Evolutionary conservation across 2,329 filamentous ascomycete species (phyloP).

Genomic region (Emmonsiellopsis sp.): DNA sequence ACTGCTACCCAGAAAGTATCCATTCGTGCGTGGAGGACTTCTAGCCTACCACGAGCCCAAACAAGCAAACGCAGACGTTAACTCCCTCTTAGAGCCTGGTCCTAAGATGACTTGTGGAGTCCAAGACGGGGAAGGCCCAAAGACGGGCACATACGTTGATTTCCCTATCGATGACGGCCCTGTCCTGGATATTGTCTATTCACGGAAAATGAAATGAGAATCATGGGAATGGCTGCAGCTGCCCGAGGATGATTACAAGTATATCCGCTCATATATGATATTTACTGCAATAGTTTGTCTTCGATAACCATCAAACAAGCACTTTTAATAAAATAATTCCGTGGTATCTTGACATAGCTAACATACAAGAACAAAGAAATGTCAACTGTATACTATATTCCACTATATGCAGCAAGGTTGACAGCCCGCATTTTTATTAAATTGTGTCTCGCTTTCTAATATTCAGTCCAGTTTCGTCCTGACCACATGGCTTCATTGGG

Average conservation of each 20-base stretch:
- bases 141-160: neutral
- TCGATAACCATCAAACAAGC: no score
- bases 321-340: no score
- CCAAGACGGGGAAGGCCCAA: neutral
- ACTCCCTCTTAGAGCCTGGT: neutral
- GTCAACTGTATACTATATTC: no score
- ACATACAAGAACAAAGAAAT: no score
- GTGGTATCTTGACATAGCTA: no score
- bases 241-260: neutral
- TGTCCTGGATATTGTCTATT: constrained; percentile 2
- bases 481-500: constrained; percentile 14
- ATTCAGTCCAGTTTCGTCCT: constrained; percentile 8
- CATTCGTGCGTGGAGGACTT: constrained; percentile 1
- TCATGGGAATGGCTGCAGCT: neutral
- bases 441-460: neutral
- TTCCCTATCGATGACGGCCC: constrained; percentile 1
- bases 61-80: neutral
- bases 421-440: neutral
- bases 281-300: no score
- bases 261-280: no score
- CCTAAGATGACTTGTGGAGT: neutral
- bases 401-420: no score
- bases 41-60: constrained; percentile 1
- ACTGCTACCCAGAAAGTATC: neutral
- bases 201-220: constrained; percentile 1